Base-by-base conservation (phyloP, 140 eudicot species). In the Ambrosia hybrid region DNA sequence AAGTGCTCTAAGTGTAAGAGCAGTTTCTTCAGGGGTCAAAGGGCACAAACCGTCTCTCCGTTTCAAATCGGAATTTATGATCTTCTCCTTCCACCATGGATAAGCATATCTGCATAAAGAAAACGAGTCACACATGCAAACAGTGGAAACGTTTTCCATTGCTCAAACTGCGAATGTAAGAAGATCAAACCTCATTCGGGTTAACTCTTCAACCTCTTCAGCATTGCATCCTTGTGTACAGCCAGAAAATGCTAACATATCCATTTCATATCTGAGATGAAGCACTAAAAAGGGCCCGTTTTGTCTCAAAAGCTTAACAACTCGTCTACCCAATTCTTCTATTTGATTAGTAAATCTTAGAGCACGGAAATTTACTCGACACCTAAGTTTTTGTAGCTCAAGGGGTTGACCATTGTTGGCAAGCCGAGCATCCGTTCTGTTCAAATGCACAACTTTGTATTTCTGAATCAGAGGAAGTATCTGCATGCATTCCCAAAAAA, bases 31-130 rank as follows among this genome's bases (percentile, higher is more conserved):
- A 5, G 97, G 97, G 45, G 97, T 90, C 84, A 90, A 85, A 71
- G 98, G 97, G 68, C 98, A 90, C 49, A 87, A 78, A 34, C 98
- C 98, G 48, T 89, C 98, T 73, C 78, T 89, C 77, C 98, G 79
- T 73, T 90, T 93, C 81, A 86, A 60, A 66, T 85, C 95, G 14
- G 98, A 93, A 70, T 93, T 82, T 76, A 93, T 90, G 51, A 87
- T 84, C 80, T 93, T 93, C 78, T 93, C 98, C 73, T 90, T 93
- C 98, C 98, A 93, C 98, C 98, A 93, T 10, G 98, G 98, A 72
- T 89, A 89, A 48, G 98, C 95, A 83, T 93, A 93, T 79, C 98
- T 92, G 77, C 52, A 73, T 26, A 67, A 17, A 39, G 26, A 12
- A 45, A 45, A 57, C 55, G 13, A 57, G 62, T 71, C 56, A 71